Conservation (phyloP, 2,329 filamentous ascomycete species). For the Colletotrichum scovillei region DNA sequence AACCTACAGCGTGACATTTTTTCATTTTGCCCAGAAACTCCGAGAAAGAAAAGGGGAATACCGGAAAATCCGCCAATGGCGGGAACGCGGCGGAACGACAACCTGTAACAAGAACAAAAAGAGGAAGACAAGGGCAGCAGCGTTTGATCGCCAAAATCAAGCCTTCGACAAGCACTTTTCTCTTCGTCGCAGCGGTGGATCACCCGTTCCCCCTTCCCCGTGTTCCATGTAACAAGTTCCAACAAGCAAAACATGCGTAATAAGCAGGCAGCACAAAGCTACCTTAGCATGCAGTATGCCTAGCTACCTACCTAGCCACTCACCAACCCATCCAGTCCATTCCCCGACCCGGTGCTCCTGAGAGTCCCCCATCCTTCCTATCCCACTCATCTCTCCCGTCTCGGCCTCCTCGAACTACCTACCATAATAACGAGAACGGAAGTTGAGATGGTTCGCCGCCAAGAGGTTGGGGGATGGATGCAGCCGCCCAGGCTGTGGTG, state of each 20-base stretch:
- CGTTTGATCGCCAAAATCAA: slow-evolving; percentile 31
- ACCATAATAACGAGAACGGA: no score
- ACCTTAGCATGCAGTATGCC: no score
- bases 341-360: no score
- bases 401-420: not conserved
- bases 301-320: no score
- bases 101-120: not conserved
- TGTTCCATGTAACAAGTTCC: no score
- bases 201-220: not conserved
- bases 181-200: not conserved
- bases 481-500: not conserved
- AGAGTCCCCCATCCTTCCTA: no score
- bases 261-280: no score
- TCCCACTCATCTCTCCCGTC: not conserved
- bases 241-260: no score
- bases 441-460: not conserved
- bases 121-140: not conserved
- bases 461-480: not conserved
- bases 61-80: not conserved
- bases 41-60: not conserved
- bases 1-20: no score
- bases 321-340: no score
- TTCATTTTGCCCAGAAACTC: not conserved
- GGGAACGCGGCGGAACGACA: not conserved
- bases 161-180: slow-evolving; percentile 30